Conservation (phyloP, 2,329 filamentous ascomycete species). For the Dothideomycetes sp. region DNA sequence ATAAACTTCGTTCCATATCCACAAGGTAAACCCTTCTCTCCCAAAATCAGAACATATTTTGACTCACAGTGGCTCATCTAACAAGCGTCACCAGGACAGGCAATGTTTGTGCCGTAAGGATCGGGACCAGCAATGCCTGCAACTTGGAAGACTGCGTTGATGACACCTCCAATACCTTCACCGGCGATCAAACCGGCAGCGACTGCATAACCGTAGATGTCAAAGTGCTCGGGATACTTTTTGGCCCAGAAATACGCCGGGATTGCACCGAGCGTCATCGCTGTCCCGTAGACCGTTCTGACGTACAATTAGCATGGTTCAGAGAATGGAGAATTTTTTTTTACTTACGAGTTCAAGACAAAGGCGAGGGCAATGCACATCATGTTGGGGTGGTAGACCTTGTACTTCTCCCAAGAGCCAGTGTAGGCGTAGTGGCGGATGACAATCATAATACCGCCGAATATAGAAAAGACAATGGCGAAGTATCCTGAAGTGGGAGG, state of each 20-base stretch:
- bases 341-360: conserved; percentile 46
- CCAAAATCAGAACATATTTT: too few relatives aligned
- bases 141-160: conserved; percentile 47
- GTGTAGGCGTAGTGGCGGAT: conserved; percentile 47
- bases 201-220: conserved; percentile 51
- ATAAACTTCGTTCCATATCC: too few relatives aligned
- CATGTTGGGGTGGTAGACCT: conserved; percentile 52
- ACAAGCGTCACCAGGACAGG: conserved; percentile 31
- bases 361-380: conserved; percentile 52
- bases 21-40: too few relatives aligned
- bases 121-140: conserved; percentile 33
- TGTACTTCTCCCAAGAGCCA: conserved; percentile 46
- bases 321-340: too few relatives aligned
- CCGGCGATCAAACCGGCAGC: conserved; percentile 54
- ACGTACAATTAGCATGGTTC: too few relatives aligned
- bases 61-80: too few relatives aligned
- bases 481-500: conserved; percentile 49
- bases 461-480: conserved; percentile 45
- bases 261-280: conserved; percentile 49
- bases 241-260: conserved; percentile 47
- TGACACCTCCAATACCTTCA: conserved; percentile 54
- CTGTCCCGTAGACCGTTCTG: conserved; percentile 50
- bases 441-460: conserved; percentile 45
- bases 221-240: conserved; percentile 44
- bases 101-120: conserved; percentile 33